Conservation (phyloP, 495 filamentous ascomycete species). For the Neurospora sp. region DNA sequence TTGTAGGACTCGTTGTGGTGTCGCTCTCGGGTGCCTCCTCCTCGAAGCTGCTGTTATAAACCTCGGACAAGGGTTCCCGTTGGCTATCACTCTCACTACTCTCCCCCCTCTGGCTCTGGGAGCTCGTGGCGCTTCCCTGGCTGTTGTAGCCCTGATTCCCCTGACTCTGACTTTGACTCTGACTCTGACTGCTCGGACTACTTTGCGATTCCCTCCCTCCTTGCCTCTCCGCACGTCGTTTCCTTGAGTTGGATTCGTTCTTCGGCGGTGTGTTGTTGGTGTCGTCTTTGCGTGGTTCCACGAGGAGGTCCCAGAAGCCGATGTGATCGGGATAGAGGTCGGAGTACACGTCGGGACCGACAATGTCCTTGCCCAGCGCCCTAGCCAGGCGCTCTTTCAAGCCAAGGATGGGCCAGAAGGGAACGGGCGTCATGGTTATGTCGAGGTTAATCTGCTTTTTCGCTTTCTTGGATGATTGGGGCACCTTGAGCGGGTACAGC, state of each 20-base stretch:
- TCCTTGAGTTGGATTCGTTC: not conserved
- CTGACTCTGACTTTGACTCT: not conserved
- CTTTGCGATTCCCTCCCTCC: not conserved
- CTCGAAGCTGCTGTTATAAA: conserved; percentile 25
- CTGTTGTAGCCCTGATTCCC: not conserved
- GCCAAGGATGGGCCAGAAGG: conserved; percentile 36
- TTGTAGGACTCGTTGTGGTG: not conserved
- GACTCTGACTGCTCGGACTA: not conserved
- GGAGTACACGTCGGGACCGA: conserved; percentile 20
- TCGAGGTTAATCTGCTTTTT: conserved; percentile 11
- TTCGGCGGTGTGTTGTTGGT: not conserved
- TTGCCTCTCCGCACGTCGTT: conserved; percentile 7
- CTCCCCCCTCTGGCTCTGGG: not conserved
- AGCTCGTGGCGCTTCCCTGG: not conserved
- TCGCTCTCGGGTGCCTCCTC: conserved; percentile 9
- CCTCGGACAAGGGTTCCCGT: conserved; percentile 13
- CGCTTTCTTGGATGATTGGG: not conserved
- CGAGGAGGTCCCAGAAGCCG: conserved; percentile 23
- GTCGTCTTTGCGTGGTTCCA: conserved; percentile 6
- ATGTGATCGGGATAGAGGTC: conserved; percentile 19
- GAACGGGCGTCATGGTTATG: conserved; percentile 28
- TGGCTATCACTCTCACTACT: not conserved
- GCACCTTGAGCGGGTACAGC: conserved; percentile 23
- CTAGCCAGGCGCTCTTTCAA: conserved; percentile 38
- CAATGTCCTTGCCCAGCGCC: conserved; percentile 32